These are phyloP conservation scores for Hysterangium stoloniferum DNA, from an alignment of 768 basidiomycete species.

Conservation along the genomic window DNA sequence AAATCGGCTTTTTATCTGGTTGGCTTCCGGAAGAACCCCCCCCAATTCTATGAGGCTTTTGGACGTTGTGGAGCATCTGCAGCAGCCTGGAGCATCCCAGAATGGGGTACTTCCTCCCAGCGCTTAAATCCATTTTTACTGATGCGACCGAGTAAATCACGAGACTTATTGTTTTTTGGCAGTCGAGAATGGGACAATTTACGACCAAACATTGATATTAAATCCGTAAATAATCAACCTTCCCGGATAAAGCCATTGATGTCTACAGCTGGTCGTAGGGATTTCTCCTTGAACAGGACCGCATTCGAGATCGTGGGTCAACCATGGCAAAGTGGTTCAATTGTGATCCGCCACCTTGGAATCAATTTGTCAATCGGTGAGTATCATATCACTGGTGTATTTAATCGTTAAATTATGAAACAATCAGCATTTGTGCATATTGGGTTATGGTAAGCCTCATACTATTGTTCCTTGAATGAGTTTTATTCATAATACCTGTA, in stretches of 20 bases:
- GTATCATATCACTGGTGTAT: not conserved
- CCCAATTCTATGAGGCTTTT: too few relatives aligned
- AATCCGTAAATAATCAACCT: not conserved
- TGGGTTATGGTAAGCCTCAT: not conserved
- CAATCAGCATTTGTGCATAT: not conserved
- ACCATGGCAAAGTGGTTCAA: conserved; percentile 2
- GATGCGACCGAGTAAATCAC: too few relatives aligned
- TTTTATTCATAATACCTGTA: not conserved
- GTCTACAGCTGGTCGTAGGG: not conserved
- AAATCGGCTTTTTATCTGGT: too few relatives aligned
- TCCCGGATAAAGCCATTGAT: too few relatives aligned
- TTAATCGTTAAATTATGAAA: not conserved
- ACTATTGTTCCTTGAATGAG: not conserved
- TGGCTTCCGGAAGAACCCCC: too few relatives aligned
- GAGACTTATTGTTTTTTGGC: too few relatives aligned
- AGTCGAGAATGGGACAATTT: not conserved
- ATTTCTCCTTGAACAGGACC: not conserved
- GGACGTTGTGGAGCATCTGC: too few relatives aligned
- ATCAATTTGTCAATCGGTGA: not conserved
- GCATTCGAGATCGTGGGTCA: not conserved
- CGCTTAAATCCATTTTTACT: too few relatives aligned
- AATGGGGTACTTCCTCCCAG: too few relatives aligned
- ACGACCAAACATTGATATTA: not conserved
- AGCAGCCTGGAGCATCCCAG: too few relatives aligned
- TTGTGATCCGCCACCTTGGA: not conserved